Evolutionary conservation across 1,284 basidiomycete genomes (phyloP), one percentile per base, ranked within the genome.

Genomic region (Puccinia horiana): DNA sequence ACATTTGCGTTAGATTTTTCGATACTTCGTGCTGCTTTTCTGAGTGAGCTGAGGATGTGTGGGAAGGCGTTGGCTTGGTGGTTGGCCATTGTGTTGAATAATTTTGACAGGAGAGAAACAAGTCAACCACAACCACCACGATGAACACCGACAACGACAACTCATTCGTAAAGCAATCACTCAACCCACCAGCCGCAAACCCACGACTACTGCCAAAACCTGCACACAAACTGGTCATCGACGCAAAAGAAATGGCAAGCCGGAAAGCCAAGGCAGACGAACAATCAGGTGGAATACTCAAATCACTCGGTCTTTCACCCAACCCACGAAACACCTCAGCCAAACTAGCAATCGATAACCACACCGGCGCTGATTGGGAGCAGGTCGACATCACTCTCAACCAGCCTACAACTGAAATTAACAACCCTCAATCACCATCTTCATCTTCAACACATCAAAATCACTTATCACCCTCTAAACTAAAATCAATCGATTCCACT

Each of bases 181-280:
- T 81, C 37, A 65, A 81, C 79, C 0, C 54, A 5, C 47, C 69
- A 63, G 40, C 49, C 16, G 11, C 67, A 56, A 29, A 16, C 73
- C 2, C 77, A 18, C 52, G 70, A 54, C 42, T 42, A 20, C 32
- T 44, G 5, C 44, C 40, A 3, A 81, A 74, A 37, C 40, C 67
- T 52, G 26, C 49, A 23, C 69, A 56, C 16, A 40, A n/a, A 18
- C 26, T 81, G 56, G 26, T 81, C n/a, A n/a, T n/a, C 42, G 65
- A 81, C 26, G 20, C 70, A 9, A 81, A 74, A 26, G 79, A 81
- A 23, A 70, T 81, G 69, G 47, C 79, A 18, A 73, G 12, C 29
- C 69, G 79, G 12, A 81, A 81, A 35, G 61, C 70, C 56, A 81
- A 81, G 79, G 79, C 79, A 32, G 79, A 81, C 26, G 70, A 74